These are phyloP conservation scores for Tilletia walkeri DNA, from an alignment of 1,284 basidiomycete species.

Conservation along the genomic window DNA sequence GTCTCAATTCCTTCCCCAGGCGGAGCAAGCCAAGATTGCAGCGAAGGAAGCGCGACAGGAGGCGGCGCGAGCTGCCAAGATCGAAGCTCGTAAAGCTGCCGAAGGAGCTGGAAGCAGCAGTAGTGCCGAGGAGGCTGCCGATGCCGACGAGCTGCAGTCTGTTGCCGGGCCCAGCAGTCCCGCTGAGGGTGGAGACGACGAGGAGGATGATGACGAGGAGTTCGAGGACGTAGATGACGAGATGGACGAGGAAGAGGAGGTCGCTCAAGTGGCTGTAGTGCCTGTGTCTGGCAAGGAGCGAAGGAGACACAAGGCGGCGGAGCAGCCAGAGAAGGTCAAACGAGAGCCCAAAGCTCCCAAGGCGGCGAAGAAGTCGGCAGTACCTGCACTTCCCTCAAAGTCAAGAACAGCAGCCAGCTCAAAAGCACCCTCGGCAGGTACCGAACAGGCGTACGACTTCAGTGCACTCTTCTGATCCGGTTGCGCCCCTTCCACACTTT, in stretches of 20 bases:
- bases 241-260: conserved; percentile 30
- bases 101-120: conserved; percentile 26
- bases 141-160: conserved; percentile 24
- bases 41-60: conserved; percentile 25
- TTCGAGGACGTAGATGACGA: conserved; percentile 29
- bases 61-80: conserved; percentile 25
- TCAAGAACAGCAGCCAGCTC: not conserved
- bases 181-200: conserved; percentile 23
- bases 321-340: not conserved
- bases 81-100: conserved; percentile 19
- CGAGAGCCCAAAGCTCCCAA: conserved; percentile 2
- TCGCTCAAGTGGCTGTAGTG: conserved; percentile 16
- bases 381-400: not conserved
- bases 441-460: conserved; percentile 13
- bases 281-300: conserved; percentile 1
- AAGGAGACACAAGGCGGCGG: conserved; percentile 2
- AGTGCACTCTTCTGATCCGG: not conserved
- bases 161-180: conserved; percentile 18
- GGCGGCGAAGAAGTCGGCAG: not conserved
- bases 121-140: conserved; percentile 26
- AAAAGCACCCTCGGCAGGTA: not conserved
- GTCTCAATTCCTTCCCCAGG: not conserved
- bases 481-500: too few species aligned
- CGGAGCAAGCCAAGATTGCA: conserved; percentile 22
- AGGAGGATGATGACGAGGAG: conserved; percentile 26